Evolutionary conservation across 805 yeast genomes (phyloP).

Genomic region (Candida pseudofarinosa): DNA sequence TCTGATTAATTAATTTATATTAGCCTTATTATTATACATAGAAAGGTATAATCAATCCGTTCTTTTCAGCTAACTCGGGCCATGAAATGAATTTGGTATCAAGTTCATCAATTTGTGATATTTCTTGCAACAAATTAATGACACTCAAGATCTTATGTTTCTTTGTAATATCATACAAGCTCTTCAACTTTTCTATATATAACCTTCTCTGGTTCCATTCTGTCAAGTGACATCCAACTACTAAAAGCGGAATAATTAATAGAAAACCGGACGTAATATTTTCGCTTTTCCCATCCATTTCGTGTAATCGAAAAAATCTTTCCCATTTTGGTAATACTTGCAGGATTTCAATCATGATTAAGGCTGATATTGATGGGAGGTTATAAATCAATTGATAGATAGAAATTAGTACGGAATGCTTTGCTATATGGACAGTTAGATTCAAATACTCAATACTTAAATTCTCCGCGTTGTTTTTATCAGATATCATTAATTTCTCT

Average conservation of each 20-base stretch:
- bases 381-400: background rate
- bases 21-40: conserved; percentile 2
- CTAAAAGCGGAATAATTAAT: background rate
- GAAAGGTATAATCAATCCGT: conserved; percentile 1
- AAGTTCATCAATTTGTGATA: background rate
- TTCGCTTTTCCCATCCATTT: no score
- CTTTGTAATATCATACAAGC: background rate
- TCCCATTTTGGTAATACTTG: background rate
- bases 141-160: background rate
- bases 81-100: conserved; percentile 1
- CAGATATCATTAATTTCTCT: background rate
- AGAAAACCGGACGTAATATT: background rate
- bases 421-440: background rate
- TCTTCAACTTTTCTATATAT: background rate
- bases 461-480: background rate
- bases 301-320: background rate
- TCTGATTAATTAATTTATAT: no score
- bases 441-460: background rate
- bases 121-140: background rate
- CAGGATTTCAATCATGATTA: background rate
- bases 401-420: background rate
- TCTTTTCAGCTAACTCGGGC: conserved; percentile 1
- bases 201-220: background rate
- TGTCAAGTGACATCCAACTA: background rate
- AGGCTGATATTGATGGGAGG: background rate